phyloP scores from a whole-genome alignment of 1,139 yeast genomes.

The Geotrichum macrosporum region DNA sequence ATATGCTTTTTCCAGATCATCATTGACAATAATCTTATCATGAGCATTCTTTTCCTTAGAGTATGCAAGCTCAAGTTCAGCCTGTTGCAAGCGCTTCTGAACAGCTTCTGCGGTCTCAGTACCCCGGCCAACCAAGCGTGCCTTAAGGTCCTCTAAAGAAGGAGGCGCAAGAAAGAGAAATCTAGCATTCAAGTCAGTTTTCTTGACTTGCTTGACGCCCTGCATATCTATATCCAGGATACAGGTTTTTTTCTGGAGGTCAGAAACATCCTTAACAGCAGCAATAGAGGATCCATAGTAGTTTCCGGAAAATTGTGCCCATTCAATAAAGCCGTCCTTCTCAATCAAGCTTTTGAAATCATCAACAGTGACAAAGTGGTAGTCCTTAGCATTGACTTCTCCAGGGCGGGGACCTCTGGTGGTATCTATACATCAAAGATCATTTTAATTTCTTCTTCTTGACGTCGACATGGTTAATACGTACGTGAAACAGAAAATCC shows the following conservation, averaged over 20 bases:
- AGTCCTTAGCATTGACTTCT: slow-evolving; percentile 83
- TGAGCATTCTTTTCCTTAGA: slow-evolving; percentile 85
- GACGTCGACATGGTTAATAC: slow-evolving; percentile 21
- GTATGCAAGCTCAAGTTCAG: slow-evolving; percentile 80
- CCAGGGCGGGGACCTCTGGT: slow-evolving; percentile 91
- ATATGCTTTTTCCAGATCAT: slow-evolving; percentile 86
- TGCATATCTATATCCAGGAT: slow-evolving; percentile 97
- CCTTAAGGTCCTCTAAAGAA: slow-evolving; percentile 66
- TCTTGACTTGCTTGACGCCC: slow-evolving; percentile 90
- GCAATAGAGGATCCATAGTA: slow-evolving; percentile 90
- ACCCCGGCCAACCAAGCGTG: slow-evolving; percentile 81
- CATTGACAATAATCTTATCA: slow-evolving; percentile 83
- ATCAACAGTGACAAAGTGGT: slow-evolving; percentile 77
- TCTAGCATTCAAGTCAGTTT: slow-evolving; percentile 75
- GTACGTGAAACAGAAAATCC: slow-evolving; percentile 82
- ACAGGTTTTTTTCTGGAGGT: slow-evolving; percentile 56
- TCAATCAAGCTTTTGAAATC: slow-evolving; percentile 72
- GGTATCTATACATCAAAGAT: slow-evolving; percentile 52
- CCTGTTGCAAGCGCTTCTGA: slow-evolving; percentile 79
- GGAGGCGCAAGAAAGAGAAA: slow-evolving; percentile 91
- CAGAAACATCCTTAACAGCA: slow-evolving; percentile 72
- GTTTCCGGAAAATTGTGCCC: slow-evolving; percentile 98
- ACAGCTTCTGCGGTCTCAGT: slow-evolving; percentile 87
- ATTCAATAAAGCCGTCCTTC: slow-evolving; percentile 77
- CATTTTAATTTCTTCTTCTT: too few species aligned